Base-by-base conservation (phyloP, 139 green algal species). In the Astrephomene gubernaculifera region DNA sequence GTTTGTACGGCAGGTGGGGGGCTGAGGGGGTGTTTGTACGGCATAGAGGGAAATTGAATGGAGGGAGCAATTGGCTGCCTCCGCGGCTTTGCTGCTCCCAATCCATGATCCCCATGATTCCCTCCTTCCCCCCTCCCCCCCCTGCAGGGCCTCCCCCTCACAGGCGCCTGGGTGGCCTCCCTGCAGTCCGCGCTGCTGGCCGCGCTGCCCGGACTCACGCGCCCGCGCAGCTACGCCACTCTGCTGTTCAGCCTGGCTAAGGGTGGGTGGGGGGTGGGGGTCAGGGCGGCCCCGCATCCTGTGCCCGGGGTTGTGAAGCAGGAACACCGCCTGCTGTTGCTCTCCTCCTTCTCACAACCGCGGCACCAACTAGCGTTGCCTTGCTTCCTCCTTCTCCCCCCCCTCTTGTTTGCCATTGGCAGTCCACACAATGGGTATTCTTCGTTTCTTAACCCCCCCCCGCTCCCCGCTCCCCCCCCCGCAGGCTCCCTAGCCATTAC, bases 191-290 rank as follows among this genome's bases (percentile, higher is more conserved):
- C 74, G 24, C 53, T 82, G 54, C 57, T 57, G 36, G 54, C 54
- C 10, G 36, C 44, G 17, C 74, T 82, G 53, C 74, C 74, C 29
- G 27, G 25, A 22, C 54, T 82, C 5, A 57, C n/a, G 12, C 57
- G 39, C 1, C 54, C 74, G 27, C 54, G 57, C 5, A 41, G 36
- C 17, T 82, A 71, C 74, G 36, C 74, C 36, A n/a, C 74, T 1
- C 39, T 82, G 36, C 54, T 82, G 2, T 82, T 82, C 57, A 60
- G 54, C 36, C 74, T 82, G 27, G 74, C 74, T 24, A 82, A 82
- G 39, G 74, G 74, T 82, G n/a, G 53, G 73, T 44, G 60, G 60
- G 27, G 14, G 3, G 60, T 29, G 25, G 5, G 60, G 25, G 60
- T 67, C 17, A 19, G 60, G 2, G 60, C 27, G 2, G 35, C 9